Evolutionary conservation across 1,284 basidiomycete genomes (phyloP).

Genomic region (Ceratobasidium sp.): DNA sequence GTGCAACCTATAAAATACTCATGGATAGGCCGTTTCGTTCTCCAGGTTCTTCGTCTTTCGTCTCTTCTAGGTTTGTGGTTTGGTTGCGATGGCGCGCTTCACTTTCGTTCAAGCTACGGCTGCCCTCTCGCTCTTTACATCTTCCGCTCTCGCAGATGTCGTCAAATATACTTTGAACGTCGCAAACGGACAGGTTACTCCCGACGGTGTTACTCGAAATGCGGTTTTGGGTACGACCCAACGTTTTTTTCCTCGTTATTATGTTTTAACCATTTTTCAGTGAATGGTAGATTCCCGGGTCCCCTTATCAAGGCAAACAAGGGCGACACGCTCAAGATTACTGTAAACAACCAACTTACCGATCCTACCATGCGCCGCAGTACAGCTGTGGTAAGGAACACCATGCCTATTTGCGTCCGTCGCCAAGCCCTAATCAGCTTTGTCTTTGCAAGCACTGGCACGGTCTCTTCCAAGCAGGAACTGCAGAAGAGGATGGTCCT

Average conservation of each 20-base stretch:
- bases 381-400: slow-evolving; percentile 53
- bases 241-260: slow-evolving; percentile 19
- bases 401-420: slow-evolving; percentile 1
- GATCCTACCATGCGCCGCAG: slow-evolving; percentile 53
- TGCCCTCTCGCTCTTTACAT: slow-evolving; percentile 41
- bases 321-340: slow-evolving; percentile 49
- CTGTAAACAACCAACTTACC: slow-evolving; percentile 50
- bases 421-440: background rate
- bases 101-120: slow-evolving; percentile 40
- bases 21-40: background rate
- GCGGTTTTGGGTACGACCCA: slow-evolving; percentile 47
- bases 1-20: slow-evolving; percentile 1
- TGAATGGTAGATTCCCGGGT: slow-evolving; percentile 50
- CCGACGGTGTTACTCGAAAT: slow-evolving; percentile 57
- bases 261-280: slow-evolving; percentile 47
- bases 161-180: slow-evolving; percentile 38
- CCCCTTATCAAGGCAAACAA: slow-evolving; percentile 51
- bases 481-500: slow-evolving; percentile 61
- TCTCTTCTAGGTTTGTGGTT: slow-evolving; percentile 15
- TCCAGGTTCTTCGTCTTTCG: background rate
- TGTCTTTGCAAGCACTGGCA: slow-evolving; percentile 63
- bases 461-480: slow-evolving; percentile 61
- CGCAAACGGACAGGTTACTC: slow-evolving; percentile 46
- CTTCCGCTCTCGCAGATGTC: slow-evolving; percentile 20
- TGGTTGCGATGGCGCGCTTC: slow-evolving; percentile 6